These are phyloP conservation scores for Fusarium kyushuense DNA, from an alignment of 2,329 filamentous ascomycete species.

Conservation along the genomic window DNA sequence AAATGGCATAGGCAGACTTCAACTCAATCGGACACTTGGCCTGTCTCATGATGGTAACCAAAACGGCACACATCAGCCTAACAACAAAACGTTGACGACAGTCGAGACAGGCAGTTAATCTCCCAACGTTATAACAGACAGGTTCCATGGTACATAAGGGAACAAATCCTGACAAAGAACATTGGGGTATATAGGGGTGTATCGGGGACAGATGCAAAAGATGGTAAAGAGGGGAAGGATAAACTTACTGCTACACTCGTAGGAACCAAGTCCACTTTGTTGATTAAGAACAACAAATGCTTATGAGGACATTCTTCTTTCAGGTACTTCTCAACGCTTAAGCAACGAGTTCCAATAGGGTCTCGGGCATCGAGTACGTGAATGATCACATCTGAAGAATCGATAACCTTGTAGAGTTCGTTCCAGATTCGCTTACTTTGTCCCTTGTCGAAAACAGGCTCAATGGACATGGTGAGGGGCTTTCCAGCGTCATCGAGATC, in stretches of 20 bases:
- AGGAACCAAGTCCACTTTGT: slow-evolving; percentile 81
- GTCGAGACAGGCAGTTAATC: slow-evolving; percentile 72
- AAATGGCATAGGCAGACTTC: slow-evolving; percentile 79
- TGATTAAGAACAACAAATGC: too few relatives aligned
- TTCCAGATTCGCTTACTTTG: slow-evolving; percentile 98
- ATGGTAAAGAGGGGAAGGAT: slow-evolving; percentile 22
- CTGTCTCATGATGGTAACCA: slow-evolving; percentile 83
- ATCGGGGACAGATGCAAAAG: slow-evolving; percentile 55
- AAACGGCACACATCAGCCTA: slow-evolving; percentile 85
- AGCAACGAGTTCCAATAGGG: slow-evolving; percentile 89
- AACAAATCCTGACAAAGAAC: slow-evolving; percentile 86
- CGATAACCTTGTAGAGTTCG: slow-evolving; percentile 94
- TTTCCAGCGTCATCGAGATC: slow-evolving; percentile 60
- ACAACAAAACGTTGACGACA: slow-evolving; percentile 52
- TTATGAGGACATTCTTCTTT: slow-evolving; percentile 95
- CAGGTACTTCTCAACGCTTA: slow-evolving; percentile 85
- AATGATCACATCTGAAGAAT: slow-evolving; percentile 96
- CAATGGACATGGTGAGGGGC: slow-evolving; percentile 71
- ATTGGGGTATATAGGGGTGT: slow-evolving; percentile 69
- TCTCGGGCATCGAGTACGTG: slow-evolving; percentile 93
- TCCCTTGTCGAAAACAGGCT: slow-evolving; percentile 93
- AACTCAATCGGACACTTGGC: slow-evolving; percentile 95
- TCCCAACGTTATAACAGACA: slow-evolving; percentile 99
- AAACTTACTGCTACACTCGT: slow-evolving; percentile 93
- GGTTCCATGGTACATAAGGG: slow-evolving; percentile 78